Evolutionary conservation across 371 early-diverging fungal species (phyloP).

Genomic region (Mucor mucedo): DNA sequence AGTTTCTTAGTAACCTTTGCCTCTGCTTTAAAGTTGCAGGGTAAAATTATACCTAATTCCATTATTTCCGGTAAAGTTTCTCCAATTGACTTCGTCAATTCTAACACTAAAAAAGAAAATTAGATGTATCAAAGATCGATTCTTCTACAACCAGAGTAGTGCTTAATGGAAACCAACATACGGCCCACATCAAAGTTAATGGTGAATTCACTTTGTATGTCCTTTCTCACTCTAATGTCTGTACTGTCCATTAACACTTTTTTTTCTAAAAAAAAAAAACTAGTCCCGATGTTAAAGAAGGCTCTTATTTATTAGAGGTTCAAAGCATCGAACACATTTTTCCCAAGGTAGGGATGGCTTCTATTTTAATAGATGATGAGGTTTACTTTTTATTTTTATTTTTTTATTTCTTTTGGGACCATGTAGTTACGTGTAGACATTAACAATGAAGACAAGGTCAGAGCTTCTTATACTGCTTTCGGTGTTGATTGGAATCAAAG

Average conservation of each 20-base stretch:
- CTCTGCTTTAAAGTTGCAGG: slow-evolving; percentile 23
- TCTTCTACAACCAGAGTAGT: slow-evolving; percentile 16
- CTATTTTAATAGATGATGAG: not conserved
- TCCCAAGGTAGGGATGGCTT: slow-evolving; percentile 38
- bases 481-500: slow-evolving; percentile 45
- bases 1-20: slow-evolving; percentile 20
- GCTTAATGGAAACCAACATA: slow-evolving; percentile 19
- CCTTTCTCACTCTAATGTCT: not conserved
- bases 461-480: slow-evolving; percentile 41
- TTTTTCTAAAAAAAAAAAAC: not conserved
- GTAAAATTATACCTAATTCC: slow-evolving; percentile 26
- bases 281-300: slow-evolving; percentile 38
- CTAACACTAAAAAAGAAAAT: too few relatives aligned
- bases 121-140: slow-evolving; percentile 28
- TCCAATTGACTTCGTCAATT: too few relatives aligned
- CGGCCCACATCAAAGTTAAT: slow-evolving; percentile 14
- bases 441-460: slow-evolving; percentile 30
- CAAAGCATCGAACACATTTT: slow-evolving; percentile 50
- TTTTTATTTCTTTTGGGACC: not conserved
- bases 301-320: slow-evolving; percentile 53
- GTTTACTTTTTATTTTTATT: not conserved
- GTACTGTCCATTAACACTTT: not conserved
- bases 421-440: slow-evolving; percentile 53
- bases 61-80: slow-evolving; percentile 25
- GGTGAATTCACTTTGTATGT: slow-evolving; percentile 32